phyloP scores from a whole-genome alignment of 108 stramenopile genomes.

The Stephanodiscus triporus region DNA sequence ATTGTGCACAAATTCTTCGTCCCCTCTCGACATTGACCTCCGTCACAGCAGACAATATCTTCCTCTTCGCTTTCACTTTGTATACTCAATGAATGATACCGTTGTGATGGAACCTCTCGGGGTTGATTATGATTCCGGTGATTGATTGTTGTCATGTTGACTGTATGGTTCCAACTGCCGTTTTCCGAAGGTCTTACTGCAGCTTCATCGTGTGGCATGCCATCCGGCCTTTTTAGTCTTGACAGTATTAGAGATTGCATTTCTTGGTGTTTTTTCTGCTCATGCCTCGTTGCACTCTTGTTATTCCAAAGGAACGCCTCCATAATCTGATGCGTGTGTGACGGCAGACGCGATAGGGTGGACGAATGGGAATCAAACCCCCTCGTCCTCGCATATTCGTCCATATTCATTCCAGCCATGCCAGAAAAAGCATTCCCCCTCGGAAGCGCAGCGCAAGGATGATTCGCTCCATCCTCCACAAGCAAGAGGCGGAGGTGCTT shows the following conservation, averaged over 20 bases:
- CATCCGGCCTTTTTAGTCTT: neutral
- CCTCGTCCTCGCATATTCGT: neutral
- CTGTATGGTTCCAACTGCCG: neutral
- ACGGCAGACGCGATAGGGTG: constrained; percentile 4
- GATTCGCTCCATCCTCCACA: too few species aligned
- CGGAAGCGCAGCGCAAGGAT: neutral
- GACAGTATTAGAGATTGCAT: constrained; percentile 14
- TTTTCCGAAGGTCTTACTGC: neutral
- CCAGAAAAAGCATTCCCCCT: neutral
- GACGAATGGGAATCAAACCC: neutral
- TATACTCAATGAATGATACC: neutral
- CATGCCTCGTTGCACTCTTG: constrained; percentile 10
- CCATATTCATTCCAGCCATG: neutral
- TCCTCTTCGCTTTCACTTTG: constrained; percentile 29
- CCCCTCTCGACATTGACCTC: constrained; percentile 28
- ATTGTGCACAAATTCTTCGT: constrained; percentile 49
- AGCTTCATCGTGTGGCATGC: neutral
- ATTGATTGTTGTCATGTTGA: neutral
- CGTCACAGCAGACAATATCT: constrained; percentile 38
- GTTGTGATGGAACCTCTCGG: neutral
- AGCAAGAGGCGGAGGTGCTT: too few species aligned
- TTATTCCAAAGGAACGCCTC: constrained; percentile 26
- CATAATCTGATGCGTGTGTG: constrained; percentile 12
- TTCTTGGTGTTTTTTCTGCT: constrained; percentile 5
- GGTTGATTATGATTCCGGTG: neutral